Conservation (phyloP, 768 basidiomycete species). For the Lyophyllum shimeji region DNA sequence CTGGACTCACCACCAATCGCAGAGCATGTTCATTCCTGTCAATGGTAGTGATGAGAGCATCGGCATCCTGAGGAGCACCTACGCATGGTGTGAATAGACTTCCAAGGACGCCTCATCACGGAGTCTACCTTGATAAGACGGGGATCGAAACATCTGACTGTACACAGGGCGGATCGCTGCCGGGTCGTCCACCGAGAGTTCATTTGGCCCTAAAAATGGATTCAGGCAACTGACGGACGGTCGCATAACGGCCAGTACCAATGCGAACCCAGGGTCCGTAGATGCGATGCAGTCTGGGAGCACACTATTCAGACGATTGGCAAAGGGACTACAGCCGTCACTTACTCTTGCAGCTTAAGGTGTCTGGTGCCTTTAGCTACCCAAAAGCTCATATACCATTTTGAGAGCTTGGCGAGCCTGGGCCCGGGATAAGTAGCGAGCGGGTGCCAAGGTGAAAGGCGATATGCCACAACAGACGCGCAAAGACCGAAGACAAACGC, state of each 20-base stretch:
- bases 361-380: constrained; percentile 2
- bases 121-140: constrained; percentile 20
- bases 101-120: background rate
- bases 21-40: constrained; percentile 13
- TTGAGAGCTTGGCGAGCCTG: constrained; percentile 1
- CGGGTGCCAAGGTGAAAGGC: constrained; percentile 11
- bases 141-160: constrained; percentile 27
- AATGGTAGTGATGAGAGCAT: constrained; percentile 19
- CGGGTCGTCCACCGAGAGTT: constrained; percentile 29
- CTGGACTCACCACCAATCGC: constrained; percentile 9
- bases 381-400: constrained; percentile 9
- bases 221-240: background rate
- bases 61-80: constrained; percentile 16
- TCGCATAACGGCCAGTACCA: constrained; percentile 19
- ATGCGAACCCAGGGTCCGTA: constrained; percentile 34
- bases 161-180: constrained; percentile 23
- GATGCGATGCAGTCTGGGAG: constrained; percentile 22
- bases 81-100: background rate
- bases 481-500: background rate
- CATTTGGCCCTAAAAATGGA: constrained; percentile 34
- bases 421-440: constrained; percentile 10
- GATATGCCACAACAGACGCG: constrained; percentile 7
- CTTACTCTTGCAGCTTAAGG: background rate
- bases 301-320: constrained; percentile 12
- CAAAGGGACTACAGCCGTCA: background rate